These are phyloP conservation scores for Starmerella stigmatis DNA, from an alignment of 805 yeast genomes.

Conservation along the genomic window DNA sequence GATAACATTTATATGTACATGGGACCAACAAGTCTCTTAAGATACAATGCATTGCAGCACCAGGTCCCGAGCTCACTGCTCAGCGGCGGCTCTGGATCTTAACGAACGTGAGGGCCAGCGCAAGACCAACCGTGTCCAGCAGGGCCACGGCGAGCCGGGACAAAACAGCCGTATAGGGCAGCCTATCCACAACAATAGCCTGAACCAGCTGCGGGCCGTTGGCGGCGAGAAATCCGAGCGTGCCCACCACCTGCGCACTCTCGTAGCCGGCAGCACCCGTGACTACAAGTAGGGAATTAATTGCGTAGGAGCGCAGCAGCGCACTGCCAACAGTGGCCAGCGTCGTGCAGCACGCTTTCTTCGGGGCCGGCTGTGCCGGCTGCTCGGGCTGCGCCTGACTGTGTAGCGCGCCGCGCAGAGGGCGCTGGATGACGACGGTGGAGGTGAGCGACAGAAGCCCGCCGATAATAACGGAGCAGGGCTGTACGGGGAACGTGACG, in stretches of 20 bases:
- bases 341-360: constrained; percentile 27
- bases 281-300: constrained; percentile 32
- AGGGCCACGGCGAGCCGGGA: constrained; percentile 28
- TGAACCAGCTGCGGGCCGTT: constrained; percentile 31
- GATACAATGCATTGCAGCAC: too few species aligned
- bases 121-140: constrained; percentile 36
- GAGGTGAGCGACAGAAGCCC: constrained; percentile 32
- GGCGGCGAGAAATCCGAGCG: constrained; percentile 32
- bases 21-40: too few species aligned
- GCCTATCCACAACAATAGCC: constrained; percentile 30
- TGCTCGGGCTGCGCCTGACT: constrained; percentile 30
- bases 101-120: constrained; percentile 27
- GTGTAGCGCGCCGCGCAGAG: constrained; percentile 34
- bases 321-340: constrained; percentile 30
- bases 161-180: constrained; percentile 30
- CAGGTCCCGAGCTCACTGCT: too few species aligned
- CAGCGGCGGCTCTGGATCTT: not conserved
- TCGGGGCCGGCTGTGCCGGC: constrained; percentile 28
- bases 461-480: constrained; percentile 33
- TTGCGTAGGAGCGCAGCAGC: constrained; percentile 34
- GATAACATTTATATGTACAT: too few species aligned
- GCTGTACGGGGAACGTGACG: constrained; percentile 13
- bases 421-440: constrained; percentile 30
- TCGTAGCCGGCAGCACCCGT: constrained; percentile 32
- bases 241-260: constrained; percentile 34